Evolutionary conservation across 345 rosid species (phyloP), one percentile per base, ranked within the genome.

Genomic region (Erucastrum elatum): DNA sequence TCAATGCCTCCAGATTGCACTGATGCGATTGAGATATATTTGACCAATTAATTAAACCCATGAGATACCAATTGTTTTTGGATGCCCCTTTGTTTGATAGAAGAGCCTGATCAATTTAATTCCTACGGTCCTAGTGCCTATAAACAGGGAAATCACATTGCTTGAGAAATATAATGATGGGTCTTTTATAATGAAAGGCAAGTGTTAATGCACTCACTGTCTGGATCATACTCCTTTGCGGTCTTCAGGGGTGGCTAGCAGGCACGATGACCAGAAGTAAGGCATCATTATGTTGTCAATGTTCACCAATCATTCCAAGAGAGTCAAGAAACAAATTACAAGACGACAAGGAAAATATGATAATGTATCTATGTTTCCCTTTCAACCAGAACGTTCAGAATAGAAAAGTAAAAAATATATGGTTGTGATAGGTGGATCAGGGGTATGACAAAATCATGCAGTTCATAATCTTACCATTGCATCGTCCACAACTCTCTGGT

Each of bases 121-220:
- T 49, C 99, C 99, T 73, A 95, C 74, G 6, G 98, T 95, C 84
- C 99, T 88, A 35, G 99, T 95, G 77, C 99, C 98, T 95, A 77
- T 33, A 73, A 63, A 71, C 21, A n/a, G 63, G 71, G 31, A 65
- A 56, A 67, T 7, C 64, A 2, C 33, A 27, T 35, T 66, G 13
- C 65, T 66, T 76, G 30, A 67, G 44, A 64, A 26, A 71, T 70
- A 66, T 49, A 68, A 73, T 44, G 53, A 72, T 17, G 56, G 63
- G 27, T 59, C 37, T 58, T 58, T 41, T 2, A 72, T 21, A 58
- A 55, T 34, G 61, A 51, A 71, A 66, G 21, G 21, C 21, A 21
- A 21, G 21, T 65, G 10, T 15, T 17, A 46, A 49, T 60, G 56
- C 58, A 83, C 88, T 76, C 85, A 95, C 99, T 88, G 44, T 95